Evolutionary conservation across 306 rosid species (phyloP).

Genomic region (Corylus avellana): DNA sequence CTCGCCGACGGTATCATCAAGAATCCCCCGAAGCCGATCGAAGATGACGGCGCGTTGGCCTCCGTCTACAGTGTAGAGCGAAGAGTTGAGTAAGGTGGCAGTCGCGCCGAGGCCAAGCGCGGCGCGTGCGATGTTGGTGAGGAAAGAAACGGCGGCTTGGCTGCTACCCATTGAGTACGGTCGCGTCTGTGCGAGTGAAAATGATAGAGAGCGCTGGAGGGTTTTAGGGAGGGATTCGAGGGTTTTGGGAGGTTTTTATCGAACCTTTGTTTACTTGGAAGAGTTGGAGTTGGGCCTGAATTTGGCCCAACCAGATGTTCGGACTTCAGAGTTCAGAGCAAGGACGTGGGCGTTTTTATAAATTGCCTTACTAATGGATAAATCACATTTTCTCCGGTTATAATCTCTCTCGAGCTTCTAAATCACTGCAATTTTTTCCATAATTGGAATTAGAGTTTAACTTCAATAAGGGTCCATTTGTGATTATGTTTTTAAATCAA

Average conservation of each 20-base stretch:
- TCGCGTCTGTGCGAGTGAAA: background rate
- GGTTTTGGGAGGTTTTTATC: background rate
- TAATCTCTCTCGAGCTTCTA: too few relatives aligned
- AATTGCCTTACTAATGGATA: too few relatives aligned
- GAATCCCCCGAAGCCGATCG: slow-evolving; percentile 86
- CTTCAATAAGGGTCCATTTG: too few relatives aligned
- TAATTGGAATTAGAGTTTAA: too few relatives aligned
- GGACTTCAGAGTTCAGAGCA: too few relatives aligned
- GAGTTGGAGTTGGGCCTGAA: too few relatives aligned
- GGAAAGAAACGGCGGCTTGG: slow-evolving; percentile 73
- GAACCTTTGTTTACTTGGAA: background rate
- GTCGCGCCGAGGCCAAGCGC: slow-evolving; percentile 79
- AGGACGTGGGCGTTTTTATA: too few relatives aligned
- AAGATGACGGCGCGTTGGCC: slow-evolving; percentile 94
- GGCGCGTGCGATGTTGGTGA: slow-evolving; percentile 58
- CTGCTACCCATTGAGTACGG: slow-evolving; percentile 54
- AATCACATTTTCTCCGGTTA: too few relatives aligned
- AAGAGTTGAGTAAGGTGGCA: slow-evolving; percentile 48
- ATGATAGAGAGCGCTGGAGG: background rate
- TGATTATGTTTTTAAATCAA: too few relatives aligned
- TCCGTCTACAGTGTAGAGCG: slow-evolving; percentile 94
- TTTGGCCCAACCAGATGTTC: too few relatives aligned
- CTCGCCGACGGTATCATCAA: slow-evolving; percentile 56
- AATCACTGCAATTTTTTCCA: too few relatives aligned
- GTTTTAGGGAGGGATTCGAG: background rate